Evolutionary conservation across 2,329 filamentous ascomycete species (phyloP).

Genomic region (Tympanopsis confertula): DNA sequence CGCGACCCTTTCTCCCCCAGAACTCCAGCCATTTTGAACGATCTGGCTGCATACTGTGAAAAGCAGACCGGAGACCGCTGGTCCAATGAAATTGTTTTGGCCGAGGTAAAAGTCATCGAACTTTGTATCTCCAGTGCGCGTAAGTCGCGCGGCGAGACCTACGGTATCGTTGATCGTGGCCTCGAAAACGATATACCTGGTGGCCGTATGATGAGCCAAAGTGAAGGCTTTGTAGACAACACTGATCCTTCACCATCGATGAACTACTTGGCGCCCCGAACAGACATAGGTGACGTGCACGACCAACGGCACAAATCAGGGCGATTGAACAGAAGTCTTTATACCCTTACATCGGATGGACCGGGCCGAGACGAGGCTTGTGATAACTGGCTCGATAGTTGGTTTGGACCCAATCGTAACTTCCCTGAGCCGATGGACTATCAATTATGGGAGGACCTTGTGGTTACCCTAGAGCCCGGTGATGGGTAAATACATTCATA

Average conservation of each 20-base stretch:
- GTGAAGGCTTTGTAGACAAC: not conserved
- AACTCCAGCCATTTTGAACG: constrained; percentile 20
- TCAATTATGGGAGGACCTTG: constrained; percentile 9
- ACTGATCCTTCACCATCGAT: too few species aligned
- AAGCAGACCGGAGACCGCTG: constrained; percentile 24
- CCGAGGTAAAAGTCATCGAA: constrained; percentile 27
- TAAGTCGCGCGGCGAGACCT: not conserved
- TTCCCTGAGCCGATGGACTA: constrained; percentile 11
- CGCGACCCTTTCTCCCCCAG: constrained; percentile 16
- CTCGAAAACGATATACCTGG: not conserved
- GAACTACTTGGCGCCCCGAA: too few species aligned
- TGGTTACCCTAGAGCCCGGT: constrained; percentile 6
- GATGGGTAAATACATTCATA: not conserved
- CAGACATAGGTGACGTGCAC: too few species aligned
- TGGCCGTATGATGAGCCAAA: not conserved
- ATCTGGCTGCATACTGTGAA: constrained; percentile 26
- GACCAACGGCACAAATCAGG: too few species aligned
- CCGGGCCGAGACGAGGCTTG: too few species aligned
- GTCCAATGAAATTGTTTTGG: constrained; percentile 25
- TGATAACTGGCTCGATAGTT: too few species aligned
- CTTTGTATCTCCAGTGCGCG: constrained; percentile 17
- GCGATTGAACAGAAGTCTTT: too few species aligned
- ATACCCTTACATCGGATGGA: too few species aligned
- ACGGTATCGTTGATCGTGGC: not conserved
- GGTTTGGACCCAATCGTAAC: constrained; percentile 9